Evolutionary conservation across 495 filamentous ascomycete genomes (phyloP), one percentile per base, ranked within the genome.

Genomic region (Trichocladium antarcticum): DNA sequence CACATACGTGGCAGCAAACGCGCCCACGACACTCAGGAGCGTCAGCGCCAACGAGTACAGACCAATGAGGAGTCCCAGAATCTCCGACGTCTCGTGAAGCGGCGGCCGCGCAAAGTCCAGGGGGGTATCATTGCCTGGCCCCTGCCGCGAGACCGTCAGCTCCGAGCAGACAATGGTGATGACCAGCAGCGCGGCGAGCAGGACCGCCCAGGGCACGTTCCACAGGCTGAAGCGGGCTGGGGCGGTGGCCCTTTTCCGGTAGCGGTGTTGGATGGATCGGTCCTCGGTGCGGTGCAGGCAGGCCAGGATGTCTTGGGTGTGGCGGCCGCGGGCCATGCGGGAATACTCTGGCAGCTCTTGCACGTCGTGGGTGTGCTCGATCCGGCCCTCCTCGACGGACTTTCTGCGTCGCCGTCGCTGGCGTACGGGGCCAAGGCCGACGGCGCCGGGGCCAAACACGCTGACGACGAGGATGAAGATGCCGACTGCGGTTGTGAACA

Each of bases 31-130:
- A 27, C 59, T 62, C 49, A 62, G 19, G 20, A 51, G 6, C 21
- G 53, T 57, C 51, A 62, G 32, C 2, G 53, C 54, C n/a, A 63
- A 24, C 16, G 55, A 42, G 38, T 58, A 60, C 42, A 63, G 15
- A n/a, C 57, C 60, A 15, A 63, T 51, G 34, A 63, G 32, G 12
- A 60, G 53, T 0, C 48, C 60, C 45, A 63, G 22, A 37, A 63
- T 58, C 53, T 60, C 60, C 6, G 60, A 37, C 12, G 60, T 63
- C 53, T 63, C 57, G 22, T 57, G 60, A 5, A 63, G 45, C 16
- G 57, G 55, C 16, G 57, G 50, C 21, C 60, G 24, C 1, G 53
- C 57, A 49, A 60, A 63, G 48, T 63, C 60, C 19, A 63, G 28
- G 6, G 57, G 52, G 5, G 40, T 24, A 15, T 59, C 45, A 34